Conservation (phyloP, 805 yeast genomes). For the Wickerhamomyces queroliae region DNA sequence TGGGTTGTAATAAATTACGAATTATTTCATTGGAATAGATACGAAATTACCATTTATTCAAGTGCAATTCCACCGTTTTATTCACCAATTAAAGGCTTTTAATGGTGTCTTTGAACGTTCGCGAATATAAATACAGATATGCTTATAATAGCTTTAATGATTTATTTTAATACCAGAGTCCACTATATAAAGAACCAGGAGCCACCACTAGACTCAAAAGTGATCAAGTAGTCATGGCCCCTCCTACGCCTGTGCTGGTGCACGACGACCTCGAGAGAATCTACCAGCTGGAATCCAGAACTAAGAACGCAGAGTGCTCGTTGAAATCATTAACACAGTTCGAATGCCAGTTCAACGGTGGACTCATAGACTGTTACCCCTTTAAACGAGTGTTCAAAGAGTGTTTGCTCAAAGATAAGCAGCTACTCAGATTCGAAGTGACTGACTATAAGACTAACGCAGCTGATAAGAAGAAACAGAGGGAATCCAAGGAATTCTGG, state of each 20-base stretch:
- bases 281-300: constrained; percentile 14
- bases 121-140: no score
- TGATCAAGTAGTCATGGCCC: no score
- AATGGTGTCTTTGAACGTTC: no score
- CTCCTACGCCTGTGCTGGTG: constrained; percentile 40
- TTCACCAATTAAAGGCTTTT: no score
- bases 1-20: no score
- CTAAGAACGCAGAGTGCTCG: constrained; percentile 19
- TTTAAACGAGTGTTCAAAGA: constrained; percentile 41
- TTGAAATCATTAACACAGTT: constrained; percentile 37
- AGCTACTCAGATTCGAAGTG: constrained; percentile 28
- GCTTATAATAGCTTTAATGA: no score
- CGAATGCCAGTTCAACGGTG: constrained; percentile 41
- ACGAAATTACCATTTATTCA: no score
- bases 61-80: no score
- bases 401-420: constrained; percentile 27
- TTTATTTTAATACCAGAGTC: no score
- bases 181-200: no score
- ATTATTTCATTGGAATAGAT: no score
- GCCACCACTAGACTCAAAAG: no score
- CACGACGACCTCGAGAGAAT: constrained; percentile 28
- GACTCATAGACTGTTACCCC: constrained; percentile 39
- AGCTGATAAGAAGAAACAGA: constrained; percentile 8
- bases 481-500: constrained; percentile 6
- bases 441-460: constrained; percentile 32